Evolutionary conservation across 139 green algal species (phyloP), one percentile per base, ranked within the genome.

Genomic region (Limnomonas spitsbergensis): DNA sequence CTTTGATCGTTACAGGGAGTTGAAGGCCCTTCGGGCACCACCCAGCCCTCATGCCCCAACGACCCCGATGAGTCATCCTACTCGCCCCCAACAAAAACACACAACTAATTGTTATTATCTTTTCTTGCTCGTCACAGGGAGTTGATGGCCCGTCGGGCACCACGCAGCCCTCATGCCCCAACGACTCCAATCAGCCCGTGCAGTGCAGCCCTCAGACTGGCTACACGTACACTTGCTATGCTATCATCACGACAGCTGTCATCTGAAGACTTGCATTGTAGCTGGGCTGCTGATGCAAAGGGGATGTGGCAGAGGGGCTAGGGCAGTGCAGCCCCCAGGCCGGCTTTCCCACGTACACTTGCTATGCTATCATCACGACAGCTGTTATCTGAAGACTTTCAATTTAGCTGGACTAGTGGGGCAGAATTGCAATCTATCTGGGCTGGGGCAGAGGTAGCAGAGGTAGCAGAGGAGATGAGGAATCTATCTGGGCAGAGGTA

Each of bases 181-280:
- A 37, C 29, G 56, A 70, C 56, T 70, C 56, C 56, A 70, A 70
- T 20, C 29, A 38, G 56, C 56, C 56, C 14, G 7, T 35, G 24
- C 9, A 70, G 14, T 70, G 56, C 56, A 32, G 24, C 24, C 56
- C 56, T 38, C 56, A 24, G 29, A 70, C 56, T 35, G 47, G 9
- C 27, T 70, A 37, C 56, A 70, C 7, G 7, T 70, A 70, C 56
- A 70, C 56, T 35, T 70, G 56, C 56, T 70, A 70, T 70, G 56
- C 56, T 32, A 70, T 70, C 56, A 70, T 70, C 29, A 34, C 9
- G 14, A 7, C 7, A 32, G 7, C 56, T 20, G 56, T 37, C 56
- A 70, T n/a, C n/a, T n/a, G n/a, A n/a, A n/a, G n/a, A n/a, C n/a
- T n/a, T n/a, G n/a, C n/a, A n/a, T n/a, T n/a, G n/a, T n/a, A n/a